A percentile compares a stretch with the other conserved stretches of the same genome.
phyloP scores from a whole-genome alignment of 768 basidiomycete species.

The Lenzites betulinus region DNA sequence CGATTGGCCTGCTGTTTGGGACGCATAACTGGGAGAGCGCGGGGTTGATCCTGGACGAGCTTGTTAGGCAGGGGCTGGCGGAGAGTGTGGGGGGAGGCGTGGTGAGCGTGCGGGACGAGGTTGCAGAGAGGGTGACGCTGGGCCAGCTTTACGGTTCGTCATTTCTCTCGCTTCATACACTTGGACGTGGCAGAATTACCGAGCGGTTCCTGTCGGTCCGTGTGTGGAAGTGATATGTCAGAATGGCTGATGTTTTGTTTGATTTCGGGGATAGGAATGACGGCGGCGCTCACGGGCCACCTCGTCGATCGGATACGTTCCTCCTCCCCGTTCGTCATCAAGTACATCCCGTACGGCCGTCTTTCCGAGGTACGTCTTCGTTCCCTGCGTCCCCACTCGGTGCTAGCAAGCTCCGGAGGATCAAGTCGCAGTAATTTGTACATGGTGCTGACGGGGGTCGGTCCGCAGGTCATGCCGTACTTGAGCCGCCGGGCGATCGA shows the following conservation, averaged over 20 bases:
- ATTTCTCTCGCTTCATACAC: too few species aligned
- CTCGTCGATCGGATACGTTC: constrained; percentile 56
- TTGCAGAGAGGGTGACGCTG: constrained; percentile 67
- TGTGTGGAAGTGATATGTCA: not conserved
- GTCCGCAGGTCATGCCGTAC: constrained; percentile 80
- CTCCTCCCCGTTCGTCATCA: constrained; percentile 73
- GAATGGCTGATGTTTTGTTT: not conserved
- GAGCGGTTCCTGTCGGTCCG: not conserved
- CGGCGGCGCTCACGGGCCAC: constrained; percentile 75
- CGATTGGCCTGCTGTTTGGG: constrained; percentile 76
- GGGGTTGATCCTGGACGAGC: constrained; percentile 57
- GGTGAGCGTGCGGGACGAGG: constrained; percentile 50
- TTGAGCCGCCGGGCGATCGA: constrained; percentile 86
- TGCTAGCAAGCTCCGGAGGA: too few species aligned
- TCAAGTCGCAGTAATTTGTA: too few species aligned
- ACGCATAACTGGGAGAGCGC: constrained; percentile 84
- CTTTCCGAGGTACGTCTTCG: constrained; percentile 55
- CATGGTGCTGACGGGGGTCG: constrained; percentile 18
- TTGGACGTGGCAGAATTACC: too few species aligned
- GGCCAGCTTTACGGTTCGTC: constrained; percentile 82
- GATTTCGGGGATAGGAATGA: constrained; percentile 84
- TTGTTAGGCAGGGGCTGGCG: constrained; percentile 61
- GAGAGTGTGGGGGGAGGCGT: constrained; percentile 22
- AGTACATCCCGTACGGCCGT: constrained; percentile 81
- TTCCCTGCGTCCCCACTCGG: too few species aligned